phyloP scores from a whole-genome alignment of 1,284 basidiomycete genomes.

The Ceratobasidium sp. region DNA sequence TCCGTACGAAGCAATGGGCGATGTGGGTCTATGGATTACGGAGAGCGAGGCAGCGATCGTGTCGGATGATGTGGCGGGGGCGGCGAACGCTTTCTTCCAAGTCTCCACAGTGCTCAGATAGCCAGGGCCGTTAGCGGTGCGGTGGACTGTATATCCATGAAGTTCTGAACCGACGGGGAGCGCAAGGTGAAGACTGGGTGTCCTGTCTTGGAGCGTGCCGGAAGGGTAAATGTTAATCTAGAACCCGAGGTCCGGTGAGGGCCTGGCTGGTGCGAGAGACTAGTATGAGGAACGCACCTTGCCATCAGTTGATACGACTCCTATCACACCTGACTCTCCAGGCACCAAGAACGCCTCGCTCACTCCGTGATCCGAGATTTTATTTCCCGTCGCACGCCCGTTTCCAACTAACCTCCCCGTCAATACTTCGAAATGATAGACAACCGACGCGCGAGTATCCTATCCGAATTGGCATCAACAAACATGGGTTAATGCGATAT shows the following conservation, averaged over 20 bases:
- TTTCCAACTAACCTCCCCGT: slow-evolving; percentile 63
- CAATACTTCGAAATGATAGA: slow-evolving; percentile 82
- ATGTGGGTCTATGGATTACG: slow-evolving; percentile 55
- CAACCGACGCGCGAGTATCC: slow-evolving; percentile 67
- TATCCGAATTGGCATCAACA: slow-evolving; percentile 50
- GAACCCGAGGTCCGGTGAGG: background rate
- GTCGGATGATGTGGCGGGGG: slow-evolving; percentile 62
- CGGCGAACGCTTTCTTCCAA: slow-evolving; percentile 47
- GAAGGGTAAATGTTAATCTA: slow-evolving; percentile 73
- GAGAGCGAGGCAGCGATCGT: slow-evolving; percentile 63
- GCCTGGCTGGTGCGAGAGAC: background rate
- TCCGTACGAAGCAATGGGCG: slow-evolving; percentile 78
- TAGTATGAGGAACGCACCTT: slow-evolving; percentile 61
- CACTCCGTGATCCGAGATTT: slow-evolving; percentile 65
- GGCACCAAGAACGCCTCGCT: slow-evolving; percentile 68
- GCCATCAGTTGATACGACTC: slow-evolving; percentile 66
- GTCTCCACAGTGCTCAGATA: slow-evolving; percentile 18
- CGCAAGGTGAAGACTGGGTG: slow-evolving; percentile 65
- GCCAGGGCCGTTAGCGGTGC: background rate
- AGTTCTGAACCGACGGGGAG: slow-evolving; percentile 60
- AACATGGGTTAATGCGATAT: background rate
- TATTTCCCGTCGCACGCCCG: slow-evolving; percentile 20
- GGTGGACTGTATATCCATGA: slow-evolving; percentile 11
- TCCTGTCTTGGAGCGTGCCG: slow-evolving; percentile 54
- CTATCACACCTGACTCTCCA: slow-evolving; percentile 61